Evolutionary conservation across 202 grass and related monocot species (phyloP).

Genomic region (Digitaria exilis): DNA sequence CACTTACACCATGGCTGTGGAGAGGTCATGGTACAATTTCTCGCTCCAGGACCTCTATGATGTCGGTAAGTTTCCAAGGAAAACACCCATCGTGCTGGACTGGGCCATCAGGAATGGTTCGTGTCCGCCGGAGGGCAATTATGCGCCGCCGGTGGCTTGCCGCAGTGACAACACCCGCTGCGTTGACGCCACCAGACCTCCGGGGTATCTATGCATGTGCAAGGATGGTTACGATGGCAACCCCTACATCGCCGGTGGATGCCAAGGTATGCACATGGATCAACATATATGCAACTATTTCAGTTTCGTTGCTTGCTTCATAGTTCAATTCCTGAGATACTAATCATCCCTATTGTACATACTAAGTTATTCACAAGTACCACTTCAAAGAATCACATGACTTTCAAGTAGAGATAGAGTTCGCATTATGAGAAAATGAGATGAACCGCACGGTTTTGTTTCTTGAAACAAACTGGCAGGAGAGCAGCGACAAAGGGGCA

Average conservation of each 20-base stretch:
- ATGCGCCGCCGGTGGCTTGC: background rate
- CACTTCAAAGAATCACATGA: no score
- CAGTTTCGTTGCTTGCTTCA: no score
- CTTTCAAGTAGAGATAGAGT: no score
- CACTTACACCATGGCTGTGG: conserved; percentile 11
- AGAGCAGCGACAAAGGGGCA: no score
- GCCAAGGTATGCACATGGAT: background rate
- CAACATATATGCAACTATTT: no score
- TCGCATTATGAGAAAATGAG: no score
- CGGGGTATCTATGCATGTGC: background rate
- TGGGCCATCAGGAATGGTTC: background rate
- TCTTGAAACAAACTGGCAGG: no score
- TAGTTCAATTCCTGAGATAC: no score
- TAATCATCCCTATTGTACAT: no score
- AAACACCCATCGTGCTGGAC: conserved; percentile 2
- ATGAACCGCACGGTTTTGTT: no score
- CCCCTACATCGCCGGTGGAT: background rate
- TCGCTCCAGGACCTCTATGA: background rate
- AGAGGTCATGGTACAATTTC: conserved; percentile 26
- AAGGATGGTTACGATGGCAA: background rate
- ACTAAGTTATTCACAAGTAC: no score
- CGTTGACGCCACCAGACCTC: background rate
- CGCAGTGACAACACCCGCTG: background rate
- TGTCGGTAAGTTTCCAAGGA: background rate
- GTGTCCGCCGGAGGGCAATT: background rate